Evolutionary conservation across 768 basidiomycete genomes (phyloP).

Genomic region (Amanita rubescens): DNA sequence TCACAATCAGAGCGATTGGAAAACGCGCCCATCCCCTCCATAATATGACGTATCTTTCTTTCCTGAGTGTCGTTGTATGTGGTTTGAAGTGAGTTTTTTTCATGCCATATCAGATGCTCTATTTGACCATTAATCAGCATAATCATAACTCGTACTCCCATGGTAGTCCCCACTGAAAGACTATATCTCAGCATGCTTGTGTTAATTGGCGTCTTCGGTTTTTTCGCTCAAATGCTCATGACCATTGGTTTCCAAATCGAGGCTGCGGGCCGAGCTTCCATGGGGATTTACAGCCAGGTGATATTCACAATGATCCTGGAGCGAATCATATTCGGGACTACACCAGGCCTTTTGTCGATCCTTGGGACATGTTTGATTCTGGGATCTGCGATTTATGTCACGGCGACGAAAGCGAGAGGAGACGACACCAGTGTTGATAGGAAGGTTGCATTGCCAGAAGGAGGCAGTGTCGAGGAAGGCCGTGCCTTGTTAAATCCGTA

Average conservation of each 20-base stretch:
- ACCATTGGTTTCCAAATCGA: constrained; percentile 51
- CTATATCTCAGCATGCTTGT: constrained; percentile 39
- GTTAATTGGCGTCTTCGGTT: constrained; percentile 49
- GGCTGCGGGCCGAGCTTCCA: constrained; percentile 49
- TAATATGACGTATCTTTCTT: constrained; percentile 3
- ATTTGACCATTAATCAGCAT: too few relatives aligned
- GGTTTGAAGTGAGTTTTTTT: too few relatives aligned
- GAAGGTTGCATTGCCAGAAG: too few relatives aligned
- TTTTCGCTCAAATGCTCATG: constrained; percentile 37
- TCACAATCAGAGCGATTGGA: constrained; percentile 23
- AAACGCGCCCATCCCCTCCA: background rate
- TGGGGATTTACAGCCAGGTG: constrained; percentile 43
- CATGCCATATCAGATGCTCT: too few relatives aligned
- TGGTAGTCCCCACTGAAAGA: constrained; percentile 36
- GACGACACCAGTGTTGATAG: too few relatives aligned
- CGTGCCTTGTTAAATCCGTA: too few relatives aligned
- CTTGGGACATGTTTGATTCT: constrained; percentile 2
- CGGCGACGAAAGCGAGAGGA: background rate
- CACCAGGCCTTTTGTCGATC: background rate
- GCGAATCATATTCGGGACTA: background rate
- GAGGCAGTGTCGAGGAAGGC: background rate
- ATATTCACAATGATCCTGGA: constrained; percentile 2
- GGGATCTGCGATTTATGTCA: background rate
- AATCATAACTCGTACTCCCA: constrained; percentile 23
- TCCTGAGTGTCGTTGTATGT: too few relatives aligned